A percentile compares a stretch with the other conserved stretches of the same genome.
Evolutionary conservation across 768 basidiomycete genomes (phyloP).

Genomic region (Lactarius quietus): DNA sequence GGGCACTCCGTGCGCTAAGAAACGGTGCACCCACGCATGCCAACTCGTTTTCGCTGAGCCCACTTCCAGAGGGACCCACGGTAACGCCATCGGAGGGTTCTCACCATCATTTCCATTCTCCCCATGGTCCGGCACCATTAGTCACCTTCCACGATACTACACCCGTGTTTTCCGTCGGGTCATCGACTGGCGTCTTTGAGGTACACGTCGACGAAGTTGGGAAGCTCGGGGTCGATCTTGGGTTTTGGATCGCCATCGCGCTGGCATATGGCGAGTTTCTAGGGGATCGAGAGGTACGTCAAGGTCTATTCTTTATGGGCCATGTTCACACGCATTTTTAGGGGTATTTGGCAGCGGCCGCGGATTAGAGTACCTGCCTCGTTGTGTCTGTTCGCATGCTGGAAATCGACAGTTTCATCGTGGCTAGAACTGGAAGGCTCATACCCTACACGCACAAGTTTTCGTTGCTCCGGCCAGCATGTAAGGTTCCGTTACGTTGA

Average conservation of each 20-base stretch:
- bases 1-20: slow-evolving; percentile 30
- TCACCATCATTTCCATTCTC: neutral
- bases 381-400: neutral
- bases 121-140: slow-evolving; percentile 42
- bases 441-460: neutral
- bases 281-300: slow-evolving; percentile 68
- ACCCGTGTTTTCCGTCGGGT: slow-evolving; percentile 55
- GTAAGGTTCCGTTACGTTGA: neutral
- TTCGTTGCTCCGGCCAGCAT: neutral
- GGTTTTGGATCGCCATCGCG: slow-evolving; percentile 74
- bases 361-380: slow-evolving; percentile 26
- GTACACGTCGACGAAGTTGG: slow-evolving; percentile 54
- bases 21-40: slow-evolving; percentile 19
- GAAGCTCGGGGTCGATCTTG: slow-evolving; percentile 63
- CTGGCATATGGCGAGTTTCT: slow-evolving; percentile 76
- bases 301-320: neutral
- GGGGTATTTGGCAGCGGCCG: slow-evolving; percentile 34
- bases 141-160: slow-evolving; percentile 71
- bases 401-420: neutral
- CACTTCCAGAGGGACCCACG: slow-evolving; percentile 17
- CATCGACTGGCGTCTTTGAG: slow-evolving; percentile 60
- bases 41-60: slow-evolving; percentile 25
- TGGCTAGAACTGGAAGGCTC: neutral
- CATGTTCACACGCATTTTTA: slow-evolving; percentile 19
- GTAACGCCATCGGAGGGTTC: neutral